Conservation (phyloP, 2,329 filamentous ascomycete species). For the Beauveria caledonica region DNA sequence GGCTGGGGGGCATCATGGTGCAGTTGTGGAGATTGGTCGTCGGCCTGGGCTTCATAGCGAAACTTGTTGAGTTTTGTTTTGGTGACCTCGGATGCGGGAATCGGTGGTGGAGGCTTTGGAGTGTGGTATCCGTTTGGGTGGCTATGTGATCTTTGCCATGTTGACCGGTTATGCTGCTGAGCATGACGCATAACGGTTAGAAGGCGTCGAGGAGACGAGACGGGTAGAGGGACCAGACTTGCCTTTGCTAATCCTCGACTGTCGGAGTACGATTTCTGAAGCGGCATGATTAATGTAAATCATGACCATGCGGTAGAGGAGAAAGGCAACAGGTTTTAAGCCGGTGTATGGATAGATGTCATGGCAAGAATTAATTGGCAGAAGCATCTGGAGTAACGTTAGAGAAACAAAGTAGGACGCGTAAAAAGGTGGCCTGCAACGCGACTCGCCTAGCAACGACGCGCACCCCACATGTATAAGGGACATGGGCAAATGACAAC, state of each 20-base stretch:
- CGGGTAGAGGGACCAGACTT: neutral
- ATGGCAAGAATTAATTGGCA: neutral
- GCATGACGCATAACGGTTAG: neutral
- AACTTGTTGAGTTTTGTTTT: conserved; percentile 56
- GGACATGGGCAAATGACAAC: neutral
- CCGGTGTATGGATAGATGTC: neutral
- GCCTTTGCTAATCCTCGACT: conserved; percentile 7
- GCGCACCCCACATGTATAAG: neutral
- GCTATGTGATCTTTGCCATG: conserved; percentile 49
- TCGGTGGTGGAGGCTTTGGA: conserved; percentile 29
- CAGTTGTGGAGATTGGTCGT: conserved; percentile 12
- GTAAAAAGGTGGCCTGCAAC: conserved; percentile 1
- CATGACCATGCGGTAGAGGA: conserved; percentile 15
- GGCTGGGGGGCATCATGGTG: conserved; percentile 15
- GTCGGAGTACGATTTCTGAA: conserved; percentile 11
- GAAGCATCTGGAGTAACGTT: neutral
- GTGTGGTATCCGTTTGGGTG: conserved; percentile 33
- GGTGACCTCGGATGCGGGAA: conserved; percentile 48
- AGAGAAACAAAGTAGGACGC: conserved; percentile 6
- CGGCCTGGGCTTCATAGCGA: conserved; percentile 26
- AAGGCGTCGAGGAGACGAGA: too few relatives aligned
- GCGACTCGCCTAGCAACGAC: conserved; percentile 11
- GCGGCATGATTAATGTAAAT: conserved; percentile 21
- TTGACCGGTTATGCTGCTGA: conserved; percentile 27
- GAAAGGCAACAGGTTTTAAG: neutral